Evolutionary conservation across 257 asterid genomes (phyloP).

Genomic region (Fraxinus pennsylvanica): DNA sequence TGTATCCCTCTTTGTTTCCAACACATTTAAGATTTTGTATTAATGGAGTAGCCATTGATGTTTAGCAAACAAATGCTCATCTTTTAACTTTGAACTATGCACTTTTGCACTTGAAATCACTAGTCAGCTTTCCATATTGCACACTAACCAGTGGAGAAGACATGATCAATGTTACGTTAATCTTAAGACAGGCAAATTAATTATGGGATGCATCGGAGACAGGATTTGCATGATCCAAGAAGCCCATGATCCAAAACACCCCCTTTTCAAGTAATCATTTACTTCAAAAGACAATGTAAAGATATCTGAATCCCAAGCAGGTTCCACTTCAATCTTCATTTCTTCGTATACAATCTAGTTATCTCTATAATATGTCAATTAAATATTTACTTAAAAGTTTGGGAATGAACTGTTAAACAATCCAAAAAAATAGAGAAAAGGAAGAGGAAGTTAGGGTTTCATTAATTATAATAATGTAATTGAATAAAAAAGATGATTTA

Average conservation of each 20-base stretch:
- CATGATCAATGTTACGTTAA: background rate
- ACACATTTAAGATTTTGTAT: no score
- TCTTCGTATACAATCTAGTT: background rate
- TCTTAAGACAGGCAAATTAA: background rate
- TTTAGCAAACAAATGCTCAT: background rate
- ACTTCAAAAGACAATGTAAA: conserved; percentile 14
- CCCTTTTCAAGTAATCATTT: conserved; percentile 37
- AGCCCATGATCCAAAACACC: conserved; percentile 75
- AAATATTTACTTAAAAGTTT: background rate
- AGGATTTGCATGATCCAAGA: conserved; percentile 65
- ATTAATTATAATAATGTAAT: no score
- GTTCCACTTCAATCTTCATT: conserved; percentile 7
- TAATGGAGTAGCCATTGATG: background rate
- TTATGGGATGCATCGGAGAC: conserved; percentile 33
- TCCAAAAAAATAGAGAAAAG: no score
- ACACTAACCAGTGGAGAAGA: background rate
- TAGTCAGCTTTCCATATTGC: background rate
- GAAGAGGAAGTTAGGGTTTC: no score
- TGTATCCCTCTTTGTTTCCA: no score
- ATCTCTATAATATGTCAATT: background rate
- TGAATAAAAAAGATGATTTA: no score
- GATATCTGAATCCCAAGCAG: conserved; percentile 26
- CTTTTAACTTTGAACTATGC: no score
- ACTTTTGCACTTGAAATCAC: background rate
- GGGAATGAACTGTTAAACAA: background rate